phyloP scores from a whole-genome alignment of 2,329 filamentous ascomycete genomes.

The Blumeria hordei region DNA sequence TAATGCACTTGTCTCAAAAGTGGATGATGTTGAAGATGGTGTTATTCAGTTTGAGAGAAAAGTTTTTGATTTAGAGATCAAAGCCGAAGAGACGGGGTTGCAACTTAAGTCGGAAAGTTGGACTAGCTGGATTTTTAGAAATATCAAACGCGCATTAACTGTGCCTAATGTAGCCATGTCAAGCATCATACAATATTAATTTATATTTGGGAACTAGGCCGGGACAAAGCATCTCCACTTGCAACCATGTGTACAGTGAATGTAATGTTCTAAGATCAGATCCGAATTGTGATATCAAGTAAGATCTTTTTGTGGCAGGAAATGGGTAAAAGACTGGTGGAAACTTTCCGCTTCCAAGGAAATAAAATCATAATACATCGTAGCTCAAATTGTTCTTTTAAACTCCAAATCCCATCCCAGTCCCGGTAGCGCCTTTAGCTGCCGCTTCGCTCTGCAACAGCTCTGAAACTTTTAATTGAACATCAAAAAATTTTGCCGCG shows the following conservation, averaged over 20 bases:
- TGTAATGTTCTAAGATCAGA: too few relatives aligned
- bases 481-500: slow-evolving; percentile 94
- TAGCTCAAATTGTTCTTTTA: neutral
- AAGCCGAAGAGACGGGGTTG: slow-evolving; percentile 35
- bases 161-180: slow-evolving; percentile 9
- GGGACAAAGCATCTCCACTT: too few relatives aligned
- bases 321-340: too few relatives aligned
- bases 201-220: neutral
- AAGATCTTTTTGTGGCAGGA: too few relatives aligned
- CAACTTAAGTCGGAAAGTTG: slow-evolving; percentile 13
- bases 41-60: slow-evolving; percentile 58
- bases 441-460: slow-evolving; percentile 79
- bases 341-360: too few relatives aligned
- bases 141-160: slow-evolving; percentile 15
- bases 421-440: slow-evolving; percentile 32
- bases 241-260: too few relatives aligned
- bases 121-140: slow-evolving; percentile 14
- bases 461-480: slow-evolving; percentile 92
- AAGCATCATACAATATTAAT: neutral
- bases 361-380: too few relatives aligned
- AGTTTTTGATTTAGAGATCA: slow-evolving; percentile 43
- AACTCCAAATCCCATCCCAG: slow-evolving; percentile 22
- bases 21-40: slow-evolving; percentile 70
- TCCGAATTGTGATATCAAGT: too few relatives aligned
- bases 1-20: slow-evolving; percentile 49